These are phyloP conservation scores for Boletus huronensis DNA, from an alignment of 768 basidiomycete genomes.

Conservation along the genomic window DNA sequence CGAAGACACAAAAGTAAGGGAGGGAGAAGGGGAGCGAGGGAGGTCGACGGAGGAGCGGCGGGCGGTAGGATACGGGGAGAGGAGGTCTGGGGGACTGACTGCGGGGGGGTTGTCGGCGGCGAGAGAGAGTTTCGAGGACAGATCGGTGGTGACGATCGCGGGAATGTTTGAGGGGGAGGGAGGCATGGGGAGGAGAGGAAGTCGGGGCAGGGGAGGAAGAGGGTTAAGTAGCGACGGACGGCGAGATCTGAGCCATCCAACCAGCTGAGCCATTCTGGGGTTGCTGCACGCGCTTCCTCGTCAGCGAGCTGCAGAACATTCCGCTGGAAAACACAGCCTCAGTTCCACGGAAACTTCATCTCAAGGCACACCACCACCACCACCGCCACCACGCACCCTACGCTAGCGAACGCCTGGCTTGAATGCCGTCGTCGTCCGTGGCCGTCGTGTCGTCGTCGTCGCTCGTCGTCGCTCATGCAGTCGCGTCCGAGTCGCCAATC, in stretches of 20 bases:
- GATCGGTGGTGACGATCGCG: conserved; percentile 35
- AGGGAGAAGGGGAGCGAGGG: conserved; percentile 29
- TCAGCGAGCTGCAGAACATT: conserved; percentile 16
- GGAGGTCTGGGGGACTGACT: conserved; percentile 11
- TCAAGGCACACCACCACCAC: neutral
- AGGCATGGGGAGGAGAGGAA: conserved; percentile 14
- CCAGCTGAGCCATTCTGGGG: too few species aligned
- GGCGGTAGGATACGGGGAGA: conserved; percentile 19
- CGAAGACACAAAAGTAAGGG: conserved; percentile 33
- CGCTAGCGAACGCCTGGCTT: neutral
- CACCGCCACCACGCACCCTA: conserved; percentile 7
- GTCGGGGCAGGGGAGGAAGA: neutral
- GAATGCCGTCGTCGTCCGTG: neutral
- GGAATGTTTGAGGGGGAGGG: conserved; percentile 23
- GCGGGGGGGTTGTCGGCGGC: neutral
- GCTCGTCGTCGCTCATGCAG: too few species aligned
- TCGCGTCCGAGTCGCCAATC: neutral
- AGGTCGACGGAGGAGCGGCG: conserved; percentile 31
- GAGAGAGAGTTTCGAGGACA: conserved; percentile 31
- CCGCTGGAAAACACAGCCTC: conserved; percentile 31
- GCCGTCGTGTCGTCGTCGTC: neutral
- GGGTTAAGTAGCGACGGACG: conserved; percentile 7
- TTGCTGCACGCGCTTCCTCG: neutral
- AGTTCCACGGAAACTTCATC: conserved; percentile 17
- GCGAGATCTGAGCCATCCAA: neutral